Evolutionary conservation across 139 green algal species (phyloP).

Genomic region (Spirogloea muscicola): DNA sequence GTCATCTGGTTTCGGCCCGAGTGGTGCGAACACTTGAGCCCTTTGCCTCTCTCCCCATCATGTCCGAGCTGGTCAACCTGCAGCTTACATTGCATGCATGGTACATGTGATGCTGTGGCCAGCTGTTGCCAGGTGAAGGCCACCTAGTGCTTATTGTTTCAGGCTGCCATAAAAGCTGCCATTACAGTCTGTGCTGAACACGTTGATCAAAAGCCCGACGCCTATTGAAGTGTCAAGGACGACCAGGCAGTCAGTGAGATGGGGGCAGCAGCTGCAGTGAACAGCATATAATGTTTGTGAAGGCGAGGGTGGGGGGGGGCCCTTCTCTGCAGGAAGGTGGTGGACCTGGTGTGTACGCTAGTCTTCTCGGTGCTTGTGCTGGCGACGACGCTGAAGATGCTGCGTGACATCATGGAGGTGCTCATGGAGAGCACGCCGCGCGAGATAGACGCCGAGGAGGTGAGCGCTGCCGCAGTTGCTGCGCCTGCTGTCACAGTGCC

Average conservation of each 20-base stretch:
- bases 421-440: slow-evolving; percentile 86
- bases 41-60: neutral
- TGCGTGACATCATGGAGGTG: slow-evolving; percentile 80
- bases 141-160: no score
- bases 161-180: no score
- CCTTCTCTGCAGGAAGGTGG: slow-evolving; percentile 10
- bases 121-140: no score
- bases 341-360: slow-evolving; percentile 81
- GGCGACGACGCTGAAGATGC: slow-evolving; percentile 71
- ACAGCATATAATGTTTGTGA: neutral
- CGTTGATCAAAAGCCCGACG: no score
- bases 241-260: no score
- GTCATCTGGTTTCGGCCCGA: slow-evolving; percentile 81
- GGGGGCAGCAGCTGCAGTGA: neutral
- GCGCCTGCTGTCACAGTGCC: no score
- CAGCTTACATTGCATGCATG: no score
- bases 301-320: neutral
- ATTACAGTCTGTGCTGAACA: no score
- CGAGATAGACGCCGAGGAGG: slow-evolving; percentile 42
- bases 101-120: no score
- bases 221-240: no score
- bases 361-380: slow-evolving; percentile 85
- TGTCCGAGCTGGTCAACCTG: no score
- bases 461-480: slow-evolving; percentile 12
- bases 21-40: slow-evolving; percentile 23